A percentile compares a stretch with the other conserved stretches of the same genome.
Conservation (phyloP, 768 basidiomycete genomes). For the Lentinula aciculospora region DNA sequence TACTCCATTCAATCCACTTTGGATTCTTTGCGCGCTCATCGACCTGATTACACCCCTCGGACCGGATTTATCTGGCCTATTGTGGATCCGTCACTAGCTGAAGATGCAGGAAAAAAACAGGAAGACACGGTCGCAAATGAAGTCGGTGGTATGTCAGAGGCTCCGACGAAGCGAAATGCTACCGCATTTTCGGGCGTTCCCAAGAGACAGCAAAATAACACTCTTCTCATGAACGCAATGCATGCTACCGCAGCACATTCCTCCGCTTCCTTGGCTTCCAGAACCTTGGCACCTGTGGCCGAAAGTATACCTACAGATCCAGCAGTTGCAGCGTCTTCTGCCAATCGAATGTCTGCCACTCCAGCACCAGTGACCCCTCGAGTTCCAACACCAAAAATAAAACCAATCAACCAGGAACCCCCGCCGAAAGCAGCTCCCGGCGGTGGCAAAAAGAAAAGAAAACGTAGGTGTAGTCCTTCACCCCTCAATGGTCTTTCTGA, state of each 20-base stretch:
- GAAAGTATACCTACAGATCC: slow-evolving; percentile 16
- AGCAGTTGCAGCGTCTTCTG: slow-evolving; percentile 9
- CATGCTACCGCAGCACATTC: slow-evolving; percentile 71
- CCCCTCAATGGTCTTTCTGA: background rate
- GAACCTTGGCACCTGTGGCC: slow-evolving; percentile 22
- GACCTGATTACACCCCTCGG: slow-evolving; percentile 80
- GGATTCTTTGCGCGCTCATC: slow-evolving; percentile 62
- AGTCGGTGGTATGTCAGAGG: slow-evolving; percentile 16
- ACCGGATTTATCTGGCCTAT: slow-evolving; percentile 87
- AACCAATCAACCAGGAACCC: slow-evolving; percentile 34
- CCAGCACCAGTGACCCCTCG: slow-evolving; percentile 15
- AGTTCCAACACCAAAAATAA: background rate
- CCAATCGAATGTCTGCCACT: slow-evolving; percentile 14
- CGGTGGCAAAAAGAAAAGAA: slow-evolving; percentile 68
- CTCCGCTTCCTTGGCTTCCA: slow-evolving; percentile 42
- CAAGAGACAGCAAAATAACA: slow-evolving; percentile 62
- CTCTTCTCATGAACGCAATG: slow-evolving; percentile 74
- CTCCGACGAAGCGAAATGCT: slow-evolving; percentile 9
- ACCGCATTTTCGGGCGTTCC: slow-evolving; percentile 21
- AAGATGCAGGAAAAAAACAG: slow-evolving; percentile 36
- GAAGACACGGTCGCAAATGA: slow-evolving; percentile 14
- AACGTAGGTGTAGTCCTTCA: slow-evolving; percentile 47
- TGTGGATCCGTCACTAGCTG: slow-evolving; percentile 43
- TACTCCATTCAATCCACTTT: slow-evolving; percentile 73
- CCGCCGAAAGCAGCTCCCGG: slow-evolving; percentile 41